These are phyloP conservation scores for Rhodotorula taiwanensis DNA, from an alignment of 768 basidiomycete genomes.

Conservation along the genomic window DNA sequence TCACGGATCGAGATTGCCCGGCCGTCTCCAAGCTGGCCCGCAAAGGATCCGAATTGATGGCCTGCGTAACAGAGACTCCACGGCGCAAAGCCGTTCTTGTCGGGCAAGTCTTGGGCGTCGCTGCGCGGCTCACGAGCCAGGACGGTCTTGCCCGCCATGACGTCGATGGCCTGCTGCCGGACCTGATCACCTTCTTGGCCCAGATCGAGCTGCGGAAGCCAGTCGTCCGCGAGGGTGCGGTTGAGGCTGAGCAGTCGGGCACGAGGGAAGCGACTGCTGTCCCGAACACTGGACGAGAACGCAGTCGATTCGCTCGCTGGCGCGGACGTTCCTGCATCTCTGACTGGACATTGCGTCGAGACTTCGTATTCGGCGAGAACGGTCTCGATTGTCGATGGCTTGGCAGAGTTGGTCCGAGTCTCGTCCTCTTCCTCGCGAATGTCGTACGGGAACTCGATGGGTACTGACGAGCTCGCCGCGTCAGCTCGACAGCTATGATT, in stretches of 20 bases:
- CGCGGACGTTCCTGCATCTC: slow-evolving; percentile 5
- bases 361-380: slow-evolving; percentile 22
- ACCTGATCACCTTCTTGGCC: slow-evolving; percentile 45
- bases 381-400: slow-evolving; percentile 25
- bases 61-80: slow-evolving; percentile 44
- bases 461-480: background rate
- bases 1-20: slow-evolving; percentile 81
- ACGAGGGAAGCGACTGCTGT: slow-evolving; percentile 5
- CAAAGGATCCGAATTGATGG: slow-evolving; percentile 81
- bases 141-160: slow-evolving; percentile 68
- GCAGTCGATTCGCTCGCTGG: background rate
- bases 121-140: slow-evolving; percentile 49
- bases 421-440: slow-evolving; percentile 21
- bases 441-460: slow-evolving; percentile 35
- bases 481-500: background rate
- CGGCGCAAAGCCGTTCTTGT: slow-evolving; percentile 22
- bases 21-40: slow-evolving; percentile 92
- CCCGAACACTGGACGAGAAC: slow-evolving; percentile 7
- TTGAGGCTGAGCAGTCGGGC: slow-evolving; percentile 20
- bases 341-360: slow-evolving; percentile 9
- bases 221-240: slow-evolving; percentile 8
- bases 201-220: slow-evolving; percentile 33
- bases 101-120: background rate
- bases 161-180: slow-evolving; percentile 67
- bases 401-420: slow-evolving; percentile 1